These are phyloP conservation scores for Penicillium oxalicum DNA, from an alignment of 2,329 filamentous ascomycete species.

Conservation along the genomic window DNA sequence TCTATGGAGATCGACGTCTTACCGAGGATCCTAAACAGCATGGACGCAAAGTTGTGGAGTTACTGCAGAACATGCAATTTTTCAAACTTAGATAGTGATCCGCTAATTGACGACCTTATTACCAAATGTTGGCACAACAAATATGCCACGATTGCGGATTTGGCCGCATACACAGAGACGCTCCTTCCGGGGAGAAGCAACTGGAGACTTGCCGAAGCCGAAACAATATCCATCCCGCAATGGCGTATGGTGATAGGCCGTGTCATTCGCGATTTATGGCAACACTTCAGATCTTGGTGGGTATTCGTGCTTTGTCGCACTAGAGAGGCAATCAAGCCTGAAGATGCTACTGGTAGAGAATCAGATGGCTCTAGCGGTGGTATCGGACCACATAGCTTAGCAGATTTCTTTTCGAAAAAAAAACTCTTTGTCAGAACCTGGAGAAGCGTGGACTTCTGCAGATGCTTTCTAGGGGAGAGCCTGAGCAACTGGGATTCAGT, in stretches of 20 bases:
- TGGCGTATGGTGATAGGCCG: neutral
- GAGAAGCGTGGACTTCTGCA: constrained; percentile 20
- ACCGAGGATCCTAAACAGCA: no score
- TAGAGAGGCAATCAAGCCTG: neutral
- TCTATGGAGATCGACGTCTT: no score
- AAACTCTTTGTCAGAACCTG: constrained; percentile 2
- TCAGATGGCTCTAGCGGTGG: neutral
- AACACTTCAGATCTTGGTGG: neutral
- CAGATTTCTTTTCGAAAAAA: neutral
- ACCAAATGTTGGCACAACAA: constrained; percentile 24
- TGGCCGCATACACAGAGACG: constrained; percentile 14
- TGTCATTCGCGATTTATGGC: neutral
- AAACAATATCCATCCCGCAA: neutral
- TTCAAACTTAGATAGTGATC: no score
- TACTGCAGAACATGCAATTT: no score
- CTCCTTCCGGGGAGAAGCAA: constrained; percentile 1
- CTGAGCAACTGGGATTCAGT: constrained; percentile 21
- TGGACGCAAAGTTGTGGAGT: no score
- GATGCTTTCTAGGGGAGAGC: constrained; percentile 18
- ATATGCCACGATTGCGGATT: constrained; percentile 14
- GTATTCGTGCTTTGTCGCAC: neutral
- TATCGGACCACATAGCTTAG: neutral
- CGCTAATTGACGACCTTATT: no score
- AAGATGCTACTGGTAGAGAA: neutral
- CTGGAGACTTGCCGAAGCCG: neutral